phyloP scores from a whole-genome alignment of 192 early-diverging fungal species.

The Chytriomyces sp. region DNA sequence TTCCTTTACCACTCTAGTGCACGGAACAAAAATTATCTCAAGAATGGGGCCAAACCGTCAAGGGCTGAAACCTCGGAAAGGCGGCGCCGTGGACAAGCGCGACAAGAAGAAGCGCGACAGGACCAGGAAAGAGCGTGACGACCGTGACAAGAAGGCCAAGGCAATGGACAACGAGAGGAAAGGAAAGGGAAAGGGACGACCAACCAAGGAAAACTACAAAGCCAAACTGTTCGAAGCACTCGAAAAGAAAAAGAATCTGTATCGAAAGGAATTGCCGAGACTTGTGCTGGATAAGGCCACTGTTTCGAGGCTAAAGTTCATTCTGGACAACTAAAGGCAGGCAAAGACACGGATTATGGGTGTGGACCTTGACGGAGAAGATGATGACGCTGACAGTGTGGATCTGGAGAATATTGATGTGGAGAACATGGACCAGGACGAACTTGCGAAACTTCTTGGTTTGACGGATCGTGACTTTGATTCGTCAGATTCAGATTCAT shows the following conservation, averaged over 20 bases:
- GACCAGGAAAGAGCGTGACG: not conserved
- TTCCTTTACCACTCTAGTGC: too few species aligned
- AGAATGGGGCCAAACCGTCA: not conserved
- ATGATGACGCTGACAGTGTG: constrained; percentile 1
- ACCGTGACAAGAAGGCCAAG: too few species aligned
- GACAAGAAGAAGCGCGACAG: not conserved
- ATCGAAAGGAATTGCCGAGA: too few species aligned
- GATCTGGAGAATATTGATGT: constrained; percentile 4
- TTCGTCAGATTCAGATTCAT: constrained; percentile 4
- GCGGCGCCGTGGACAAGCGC: not conserved
- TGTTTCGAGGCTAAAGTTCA: constrained; percentile 9
- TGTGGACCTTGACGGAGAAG: not conserved
- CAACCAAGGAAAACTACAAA: too few species aligned
- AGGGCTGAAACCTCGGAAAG: not conserved
- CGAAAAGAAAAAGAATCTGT: too few species aligned
- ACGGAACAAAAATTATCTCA: too few species aligned
- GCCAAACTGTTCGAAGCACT: too few species aligned
- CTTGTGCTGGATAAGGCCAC: constrained; percentile 3
- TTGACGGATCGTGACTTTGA: constrained; percentile 31
- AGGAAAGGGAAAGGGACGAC: too few species aligned
- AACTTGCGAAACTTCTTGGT: constrained; percentile 8
- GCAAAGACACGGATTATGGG: constrained; percentile 19
- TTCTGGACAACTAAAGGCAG: constrained; percentile 30
- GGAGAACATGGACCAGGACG: not conserved
- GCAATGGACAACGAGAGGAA: too few species aligned